Conservation (phyloP, 495 filamentous ascomycete species). For the Penicillium diatomitis region DNA sequence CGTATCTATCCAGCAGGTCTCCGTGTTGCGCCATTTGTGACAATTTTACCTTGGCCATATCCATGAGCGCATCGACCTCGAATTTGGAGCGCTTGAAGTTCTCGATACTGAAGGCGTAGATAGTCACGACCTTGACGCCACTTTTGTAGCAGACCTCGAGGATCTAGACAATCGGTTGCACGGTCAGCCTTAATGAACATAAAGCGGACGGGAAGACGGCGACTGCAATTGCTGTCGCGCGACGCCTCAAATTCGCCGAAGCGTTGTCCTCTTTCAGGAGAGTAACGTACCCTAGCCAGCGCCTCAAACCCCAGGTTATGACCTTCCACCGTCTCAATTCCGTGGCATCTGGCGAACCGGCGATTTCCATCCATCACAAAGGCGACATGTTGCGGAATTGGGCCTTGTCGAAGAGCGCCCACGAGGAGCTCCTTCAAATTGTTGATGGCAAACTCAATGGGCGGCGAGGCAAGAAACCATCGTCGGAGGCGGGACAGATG, state of each 20-base stretch:
- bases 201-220: not conserved
- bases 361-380: constrained; percentile 99
- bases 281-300: constrained; percentile 57
- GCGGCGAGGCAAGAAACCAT: constrained; percentile 85
- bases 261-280: not conserved
- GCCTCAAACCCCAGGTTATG: constrained; percentile 95
- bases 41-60: constrained; percentile 92
- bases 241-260: constrained; percentile 2
- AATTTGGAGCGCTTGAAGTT: constrained; percentile 98
- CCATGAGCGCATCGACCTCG: constrained; percentile 95
- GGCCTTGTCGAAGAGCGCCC: constrained; percentile 78
- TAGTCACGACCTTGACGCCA: constrained; percentile 86
- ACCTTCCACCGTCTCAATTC: constrained; percentile 96
- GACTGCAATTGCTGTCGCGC: not conserved
- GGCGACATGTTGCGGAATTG: constrained; percentile 86
- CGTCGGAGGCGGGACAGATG: constrained; percentile 67
- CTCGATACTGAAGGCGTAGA: constrained; percentile 97
- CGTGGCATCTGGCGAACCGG: constrained; percentile 76
- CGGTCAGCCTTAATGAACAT: not conserved
- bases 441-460: constrained; percentile 70
- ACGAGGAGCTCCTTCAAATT: constrained; percentile 72
- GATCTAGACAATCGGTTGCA: constrained; percentile 42
- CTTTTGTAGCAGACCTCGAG: constrained; percentile 97
- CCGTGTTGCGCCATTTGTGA: constrained; percentile 86
- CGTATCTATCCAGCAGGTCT: constrained; percentile 86